Evolutionary conservation across 805 yeast genomes (phyloP).

Genomic region (Starmera caribaea): DNA sequence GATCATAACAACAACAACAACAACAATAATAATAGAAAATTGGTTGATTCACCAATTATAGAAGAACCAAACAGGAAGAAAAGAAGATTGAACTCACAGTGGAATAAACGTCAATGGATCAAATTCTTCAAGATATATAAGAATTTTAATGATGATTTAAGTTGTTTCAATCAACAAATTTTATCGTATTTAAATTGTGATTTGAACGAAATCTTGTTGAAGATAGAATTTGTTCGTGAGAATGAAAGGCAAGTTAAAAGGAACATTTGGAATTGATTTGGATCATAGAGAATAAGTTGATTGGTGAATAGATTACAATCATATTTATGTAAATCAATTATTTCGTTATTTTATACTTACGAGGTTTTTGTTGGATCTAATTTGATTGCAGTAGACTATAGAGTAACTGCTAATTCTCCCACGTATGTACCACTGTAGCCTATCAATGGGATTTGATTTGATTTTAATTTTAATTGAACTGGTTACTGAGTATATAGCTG

Average conservation of each 20-base stretch:
- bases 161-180: slow-evolving; percentile 6
- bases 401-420: no score
- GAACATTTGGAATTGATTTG: not conserved
- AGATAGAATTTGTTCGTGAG: slow-evolving; percentile 10
- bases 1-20: not conserved
- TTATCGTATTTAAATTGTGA: slow-evolving; percentile 12
- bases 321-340: not conserved
- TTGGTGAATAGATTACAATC: not conserved
- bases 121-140: slow-evolving; percentile 7
- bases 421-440: no score
- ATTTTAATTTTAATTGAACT: no score
- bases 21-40: not conserved
- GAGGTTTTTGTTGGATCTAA: no score
- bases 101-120: slow-evolving; percentile 13
- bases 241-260: slow-evolving; percentile 2
- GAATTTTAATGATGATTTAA: slow-evolving; percentile 5
- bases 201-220: slow-evolving; percentile 10
- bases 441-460: no score
- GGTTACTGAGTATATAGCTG: no score
- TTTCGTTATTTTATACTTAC: no score
- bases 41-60: no score
- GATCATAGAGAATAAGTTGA: not conserved
- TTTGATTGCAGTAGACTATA: no score
- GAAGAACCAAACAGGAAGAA: not conserved
- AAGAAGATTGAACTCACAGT: slow-evolving; percentile 2